Percentiles rank a stretch among this genome's conserved stretches.
Evolutionary conservation across 345 rosid species (phyloP).

Genomic region (Gossypium turneri): DNA sequence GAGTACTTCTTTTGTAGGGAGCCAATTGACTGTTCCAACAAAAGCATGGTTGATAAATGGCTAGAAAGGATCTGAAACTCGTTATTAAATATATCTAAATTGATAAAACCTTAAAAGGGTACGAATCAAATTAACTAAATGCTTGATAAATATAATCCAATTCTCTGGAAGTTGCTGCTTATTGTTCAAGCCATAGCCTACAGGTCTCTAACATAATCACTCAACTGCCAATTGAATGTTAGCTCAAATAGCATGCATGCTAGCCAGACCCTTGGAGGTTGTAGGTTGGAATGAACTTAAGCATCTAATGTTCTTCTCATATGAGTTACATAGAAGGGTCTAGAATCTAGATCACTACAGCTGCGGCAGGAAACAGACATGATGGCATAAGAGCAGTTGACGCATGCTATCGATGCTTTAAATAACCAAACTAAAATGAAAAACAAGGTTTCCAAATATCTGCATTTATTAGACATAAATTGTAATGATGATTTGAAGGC

Average conservation of each 20-base stretch:
- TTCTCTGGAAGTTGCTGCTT: not conserved
- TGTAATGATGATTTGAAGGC: not conserved
- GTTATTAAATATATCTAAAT: not conserved
- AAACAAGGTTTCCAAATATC: not conserved
- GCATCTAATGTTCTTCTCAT: not conserved
- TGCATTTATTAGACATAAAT: not conserved
- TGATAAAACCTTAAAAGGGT: not conserved
- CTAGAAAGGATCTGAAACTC: not conserved
- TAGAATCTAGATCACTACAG: not conserved
- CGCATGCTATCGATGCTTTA: not conserved
- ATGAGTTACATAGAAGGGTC: not conserved
- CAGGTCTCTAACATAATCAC: not conserved
- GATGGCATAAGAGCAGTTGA: not conserved
- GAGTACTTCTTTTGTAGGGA: constrained; percentile 42
- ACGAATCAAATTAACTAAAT: not conserved
- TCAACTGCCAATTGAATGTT: not conserved
- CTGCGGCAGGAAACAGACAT: not conserved
- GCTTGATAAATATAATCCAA: not conserved
- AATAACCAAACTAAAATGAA: not conserved
- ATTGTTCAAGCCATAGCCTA: not conserved
- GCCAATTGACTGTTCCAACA: constrained; percentile 33
- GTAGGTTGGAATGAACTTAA: not conserved
- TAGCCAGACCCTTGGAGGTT: not conserved
- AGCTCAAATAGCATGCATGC: not conserved
- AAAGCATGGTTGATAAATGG: not conserved